phyloP scores from a whole-genome alignment of 805 yeast genomes.

The Kregervanrija delftensis region DNA sequence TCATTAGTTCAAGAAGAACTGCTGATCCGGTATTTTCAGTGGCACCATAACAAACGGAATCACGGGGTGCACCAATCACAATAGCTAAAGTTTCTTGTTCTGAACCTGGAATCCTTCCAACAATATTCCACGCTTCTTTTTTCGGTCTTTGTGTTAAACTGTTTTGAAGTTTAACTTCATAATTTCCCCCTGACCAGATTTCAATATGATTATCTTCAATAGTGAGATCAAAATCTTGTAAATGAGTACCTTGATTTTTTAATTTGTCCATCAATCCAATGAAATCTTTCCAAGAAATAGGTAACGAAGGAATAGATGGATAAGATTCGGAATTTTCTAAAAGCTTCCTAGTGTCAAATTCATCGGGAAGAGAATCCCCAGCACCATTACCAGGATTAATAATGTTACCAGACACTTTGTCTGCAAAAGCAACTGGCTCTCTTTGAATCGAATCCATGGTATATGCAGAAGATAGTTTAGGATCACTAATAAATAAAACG shows the following conservation, averaged over 20 bases:
- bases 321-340: conserved; percentile 44
- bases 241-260: conserved; percentile 32
- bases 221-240: conserved; percentile 29
- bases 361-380: conserved; percentile 25
- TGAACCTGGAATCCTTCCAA: conserved; percentile 71
- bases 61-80: conserved; percentile 78
- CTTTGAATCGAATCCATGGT: conserved; percentile 43
- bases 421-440: conserved; percentile 48
- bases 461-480: conserved; percentile 22
- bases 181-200: conserved; percentile 39
- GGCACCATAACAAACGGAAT: conserved; percentile 64
- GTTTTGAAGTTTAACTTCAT: conserved; percentile 23
- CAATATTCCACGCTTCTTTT: conserved; percentile 72
- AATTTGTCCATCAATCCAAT: conserved; percentile 31
- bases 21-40: conserved; percentile 71
- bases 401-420: conserved; percentile 69
- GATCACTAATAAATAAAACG: conserved; percentile 56
- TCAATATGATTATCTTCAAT: conserved; percentile 23
- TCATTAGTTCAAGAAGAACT: conserved; percentile 61
- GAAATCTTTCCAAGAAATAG: conserved; percentile 73
- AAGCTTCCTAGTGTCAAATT: conserved; percentile 30
- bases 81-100: conserved; percentile 73
- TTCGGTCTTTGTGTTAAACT: conserved; percentile 39
- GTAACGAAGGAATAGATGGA: conserved; percentile 70
- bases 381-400: conserved; percentile 69